phyloP scores from a whole-genome alignment of 768 basidiomycete genomes.

The Lactifluus piperatus region DNA sequence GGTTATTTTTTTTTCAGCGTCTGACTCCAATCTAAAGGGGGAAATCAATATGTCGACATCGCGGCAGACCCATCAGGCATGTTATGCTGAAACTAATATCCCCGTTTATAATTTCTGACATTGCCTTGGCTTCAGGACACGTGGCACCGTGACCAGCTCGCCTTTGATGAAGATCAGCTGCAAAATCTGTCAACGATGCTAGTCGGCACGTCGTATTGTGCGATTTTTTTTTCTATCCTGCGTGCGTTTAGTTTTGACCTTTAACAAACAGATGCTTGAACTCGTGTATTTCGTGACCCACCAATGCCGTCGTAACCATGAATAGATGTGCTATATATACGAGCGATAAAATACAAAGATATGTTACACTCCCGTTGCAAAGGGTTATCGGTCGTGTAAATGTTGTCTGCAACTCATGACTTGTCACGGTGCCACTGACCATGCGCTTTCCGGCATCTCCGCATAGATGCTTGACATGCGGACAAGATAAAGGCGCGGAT shows the following conservation, averaged over 20 bases:
- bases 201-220: constrained; percentile 84
- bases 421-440: background rate
- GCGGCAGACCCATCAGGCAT: constrained; percentile 31
- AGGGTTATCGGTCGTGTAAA: background rate
- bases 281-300: background rate
- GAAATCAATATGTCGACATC: background rate
- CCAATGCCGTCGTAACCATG: background rate
- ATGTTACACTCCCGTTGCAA: background rate
- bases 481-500: background rate
- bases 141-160: constrained; percentile 83
- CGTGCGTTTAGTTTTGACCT: background rate
- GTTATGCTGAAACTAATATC: background rate
- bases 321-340: background rate
- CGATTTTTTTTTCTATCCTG: constrained; percentile 25
- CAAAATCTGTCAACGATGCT: constrained; percentile 83
- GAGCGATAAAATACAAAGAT: background rate
- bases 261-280: constrained; percentile 24
- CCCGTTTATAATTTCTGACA: background rate
- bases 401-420: background rate
- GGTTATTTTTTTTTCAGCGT: constrained; percentile 19
- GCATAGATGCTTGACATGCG: background rate
- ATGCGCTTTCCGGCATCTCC: background rate
- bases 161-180: constrained; percentile 85
- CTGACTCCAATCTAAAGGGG: background rate
- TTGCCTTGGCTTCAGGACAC: constrained; percentile 50